phyloP scores from a whole-genome alignment of 1,284 basidiomycete genomes.

The Sphagnurus paluster region DNA sequence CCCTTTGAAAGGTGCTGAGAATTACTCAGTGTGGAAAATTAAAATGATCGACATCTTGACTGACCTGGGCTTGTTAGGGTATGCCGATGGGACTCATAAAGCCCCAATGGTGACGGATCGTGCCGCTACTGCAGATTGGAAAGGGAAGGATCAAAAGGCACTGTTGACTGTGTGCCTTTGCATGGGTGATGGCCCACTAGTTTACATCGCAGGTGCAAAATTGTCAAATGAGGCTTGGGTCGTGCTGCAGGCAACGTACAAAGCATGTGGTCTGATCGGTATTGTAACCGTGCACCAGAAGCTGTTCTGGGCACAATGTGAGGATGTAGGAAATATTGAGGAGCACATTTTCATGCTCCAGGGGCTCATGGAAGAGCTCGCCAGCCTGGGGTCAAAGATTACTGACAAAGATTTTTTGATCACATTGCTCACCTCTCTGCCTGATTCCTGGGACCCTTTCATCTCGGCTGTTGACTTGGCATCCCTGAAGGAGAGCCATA shows the following conservation, averaged over 20 bases:
- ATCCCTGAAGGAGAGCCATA: slow-evolving; percentile 21
- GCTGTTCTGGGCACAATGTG: slow-evolving; percentile 23
- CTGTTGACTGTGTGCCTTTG: slow-evolving; percentile 25
- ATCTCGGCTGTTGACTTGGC: slow-evolving; percentile 24
- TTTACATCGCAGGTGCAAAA: slow-evolving; percentile 21
- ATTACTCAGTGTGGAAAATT: slow-evolving; percentile 31
- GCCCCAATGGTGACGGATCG: slow-evolving; percentile 1
- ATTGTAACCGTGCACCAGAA: slow-evolving; percentile 25
- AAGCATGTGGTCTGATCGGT: slow-evolving; percentile 26
- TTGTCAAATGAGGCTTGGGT: slow-evolving; percentile 27
- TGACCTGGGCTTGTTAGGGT: slow-evolving; percentile 24
- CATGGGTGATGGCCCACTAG: slow-evolving; percentile 22
- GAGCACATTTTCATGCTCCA: slow-evolving; percentile 29
- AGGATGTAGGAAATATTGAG: slow-evolving; percentile 28
- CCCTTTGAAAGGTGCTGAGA: slow-evolving; percentile 27
- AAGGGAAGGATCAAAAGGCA: slow-evolving; percentile 23
- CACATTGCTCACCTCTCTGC: slow-evolving; percentile 34
- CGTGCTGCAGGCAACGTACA: slow-evolving; percentile 25
- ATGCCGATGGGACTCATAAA: slow-evolving; percentile 12
- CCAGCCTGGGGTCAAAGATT: slow-evolving; percentile 18
- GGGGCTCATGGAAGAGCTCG: slow-evolving; percentile 21
- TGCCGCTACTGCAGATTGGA: slow-evolving; percentile 19
- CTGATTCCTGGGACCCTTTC: slow-evolving; percentile 36
- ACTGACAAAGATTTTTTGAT: slow-evolving; percentile 33
- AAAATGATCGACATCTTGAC: slow-evolving; percentile 32